Evolutionary conservation across 2,329 filamentous ascomycete species (phyloP).

Genomic region (Myriosclerotinia duriaeana): DNA sequence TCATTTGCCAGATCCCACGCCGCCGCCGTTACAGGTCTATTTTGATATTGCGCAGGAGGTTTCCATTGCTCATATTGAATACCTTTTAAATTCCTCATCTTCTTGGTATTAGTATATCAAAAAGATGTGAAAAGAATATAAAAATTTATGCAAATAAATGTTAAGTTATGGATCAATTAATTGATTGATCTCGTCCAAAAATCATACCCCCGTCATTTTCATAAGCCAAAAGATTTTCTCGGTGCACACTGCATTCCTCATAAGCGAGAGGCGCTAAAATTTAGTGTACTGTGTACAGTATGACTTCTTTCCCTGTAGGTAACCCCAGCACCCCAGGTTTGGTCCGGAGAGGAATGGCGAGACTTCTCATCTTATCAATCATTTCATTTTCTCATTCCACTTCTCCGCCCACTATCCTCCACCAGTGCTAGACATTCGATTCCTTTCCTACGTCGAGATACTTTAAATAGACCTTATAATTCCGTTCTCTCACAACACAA

Average conservation of each 20-base stretch:
- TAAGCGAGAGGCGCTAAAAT: conserved; percentile 18
- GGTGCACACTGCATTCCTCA: not conserved
- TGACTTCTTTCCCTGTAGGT: conserved; percentile 6
- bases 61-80: conserved; percentile 67
- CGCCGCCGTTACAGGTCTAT: conserved; percentile 66
- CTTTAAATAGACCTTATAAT: not conserved
- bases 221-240: conserved; percentile 28
- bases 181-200: conserved; percentile 19
- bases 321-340: conserved; percentile 26
- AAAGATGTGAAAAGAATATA: not conserved
- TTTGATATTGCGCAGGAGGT: conserved; percentile 50
- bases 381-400: conserved; percentile 3
- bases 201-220: conserved; percentile 28
- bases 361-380: conserved; percentile 11
- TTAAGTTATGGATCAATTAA: conserved; percentile 15
- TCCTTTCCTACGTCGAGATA: not conserved
- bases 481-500: too few relatives aligned
- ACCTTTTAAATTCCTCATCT: conserved; percentile 86
- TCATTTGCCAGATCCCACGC: conserved; percentile 84
- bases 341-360: conserved; percentile 1
- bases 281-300: too few relatives aligned
- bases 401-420: not conserved
- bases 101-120: conserved; percentile 25
- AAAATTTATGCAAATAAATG: conserved; percentile 18
- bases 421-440: conserved; percentile 12